phyloP scores from a whole-genome alignment of 2,329 filamentous ascomycete genomes.

The Dryadomyces sulphureus region DNA sequence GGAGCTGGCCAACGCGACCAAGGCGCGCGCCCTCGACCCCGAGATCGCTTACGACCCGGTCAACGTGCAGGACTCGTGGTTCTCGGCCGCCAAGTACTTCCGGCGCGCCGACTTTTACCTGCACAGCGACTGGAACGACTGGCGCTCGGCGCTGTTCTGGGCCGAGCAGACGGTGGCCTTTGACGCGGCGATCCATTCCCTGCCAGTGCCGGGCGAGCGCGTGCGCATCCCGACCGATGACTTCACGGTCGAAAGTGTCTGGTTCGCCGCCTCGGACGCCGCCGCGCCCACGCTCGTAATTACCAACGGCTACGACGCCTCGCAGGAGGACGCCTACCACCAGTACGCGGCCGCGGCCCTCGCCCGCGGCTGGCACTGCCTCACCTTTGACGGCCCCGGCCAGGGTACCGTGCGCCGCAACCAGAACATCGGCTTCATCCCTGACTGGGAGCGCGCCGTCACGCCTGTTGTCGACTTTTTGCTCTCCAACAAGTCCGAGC shows the following conservation, averaged over 20 bases:
- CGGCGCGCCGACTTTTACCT: slow-evolving; percentile 26
- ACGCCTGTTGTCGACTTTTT: slow-evolving; percentile 25
- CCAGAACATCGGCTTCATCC: slow-evolving; percentile 26
- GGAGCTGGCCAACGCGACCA: slow-evolving; percentile 12
- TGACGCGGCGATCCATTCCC: slow-evolving; percentile 20
- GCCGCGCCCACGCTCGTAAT: slow-evolving; percentile 20
- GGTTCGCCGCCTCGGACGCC: slow-evolving; percentile 3
- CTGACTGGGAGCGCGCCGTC: slow-evolving; percentile 25
- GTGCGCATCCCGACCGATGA: slow-evolving; percentile 16
- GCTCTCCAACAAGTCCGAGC: slow-evolving; percentile 7
- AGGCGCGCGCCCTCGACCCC: slow-evolving; percentile 8
- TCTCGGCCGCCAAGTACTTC: slow-evolving; percentile 26
- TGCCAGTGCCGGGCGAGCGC: slow-evolving; percentile 21
- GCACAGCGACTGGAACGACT: slow-evolving; percentile 23
- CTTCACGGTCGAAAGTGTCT: slow-evolving; percentile 10
- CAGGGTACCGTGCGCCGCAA: slow-evolving; percentile 25
- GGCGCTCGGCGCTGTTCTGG: slow-evolving; percentile 24
- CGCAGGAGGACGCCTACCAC: slow-evolving; percentile 23
- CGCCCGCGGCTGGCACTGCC: slow-evolving; percentile 25
- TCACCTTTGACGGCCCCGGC: slow-evolving; percentile 31
- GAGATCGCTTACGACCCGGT: slow-evolving; percentile 9
- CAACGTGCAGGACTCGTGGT: slow-evolving; percentile 17
- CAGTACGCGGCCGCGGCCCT: slow-evolving; percentile 15
- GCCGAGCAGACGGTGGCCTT: slow-evolving; percentile 20
- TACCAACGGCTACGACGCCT: slow-evolving; percentile 20